Evolutionary conservation across 83 land plant species (phyloP), one percentile per base, ranked within the genome.

Genomic region (Diphasiastrum complanatum): DNA sequence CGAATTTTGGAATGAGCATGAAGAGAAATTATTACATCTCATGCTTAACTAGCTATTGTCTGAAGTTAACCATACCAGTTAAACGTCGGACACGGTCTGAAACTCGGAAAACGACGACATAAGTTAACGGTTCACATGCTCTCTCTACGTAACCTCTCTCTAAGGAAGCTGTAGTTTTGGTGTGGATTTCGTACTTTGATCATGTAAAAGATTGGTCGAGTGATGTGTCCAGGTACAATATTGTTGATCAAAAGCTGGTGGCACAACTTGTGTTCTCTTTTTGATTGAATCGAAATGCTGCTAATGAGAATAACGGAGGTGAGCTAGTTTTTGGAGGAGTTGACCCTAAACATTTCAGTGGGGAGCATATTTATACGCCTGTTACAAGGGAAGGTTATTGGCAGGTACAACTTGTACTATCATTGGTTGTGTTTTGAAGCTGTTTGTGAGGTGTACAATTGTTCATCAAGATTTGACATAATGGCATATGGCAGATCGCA

Each of bases 251-350:
- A 69, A 80, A 81, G n/a, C 84, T 91, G 51, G 80, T 91, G 1
- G 25, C 52, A 10, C 77, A 84, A 12, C 70, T 70, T 23, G 78
- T 91, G 1, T 91, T 91, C 66, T 91, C 97, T 8, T 84, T 91
- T 63, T 91, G 97, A 95, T 67, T 91, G 37, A 91, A 85, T 46
- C 75, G 87, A 19, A 64, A 91, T 66, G 58, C 79, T 18, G 54
- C 47, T 27, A 70, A 76, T 5, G 89, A 78, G 2, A 45, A 62
- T 8, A 61, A 55, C 22, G 97, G 97, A 23, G 97, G 97, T 45
- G 97, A 91, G 63, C 54, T 91, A 56, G 83, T 91, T 6, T 87
- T 87, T 68, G 97, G 97, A 61, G 97, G 97, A 45, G 81, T 85
- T 43, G 90, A 91, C 53, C 71, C 80, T 6, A 73, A 74, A 2